Evolutionary conservation across 257 asterid genomes (phyloP).

Genomic region (Apocynum venetum): DNA sequence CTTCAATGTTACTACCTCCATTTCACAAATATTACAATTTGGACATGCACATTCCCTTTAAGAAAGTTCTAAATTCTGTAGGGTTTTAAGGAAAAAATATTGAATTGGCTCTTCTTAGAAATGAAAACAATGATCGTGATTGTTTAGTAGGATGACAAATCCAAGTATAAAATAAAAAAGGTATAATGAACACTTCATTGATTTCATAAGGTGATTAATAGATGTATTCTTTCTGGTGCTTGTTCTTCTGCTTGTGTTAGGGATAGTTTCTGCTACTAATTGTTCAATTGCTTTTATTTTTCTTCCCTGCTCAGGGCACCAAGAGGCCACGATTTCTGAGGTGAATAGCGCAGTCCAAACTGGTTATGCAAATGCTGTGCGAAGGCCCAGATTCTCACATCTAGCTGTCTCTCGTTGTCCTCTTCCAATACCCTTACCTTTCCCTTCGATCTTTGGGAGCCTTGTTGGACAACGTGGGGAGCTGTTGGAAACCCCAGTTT

Average conservation of each 20-base stretch:
- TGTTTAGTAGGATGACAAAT: no score
- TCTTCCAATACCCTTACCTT: slow-evolving; percentile 89
- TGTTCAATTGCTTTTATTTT: not conserved
- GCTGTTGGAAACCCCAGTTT: slow-evolving; percentile 40
- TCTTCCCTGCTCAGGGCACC: slow-evolving; percentile 37
- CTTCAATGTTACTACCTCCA: not conserved
- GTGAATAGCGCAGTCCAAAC: slow-evolving; percentile 58
- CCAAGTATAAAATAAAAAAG: no score
- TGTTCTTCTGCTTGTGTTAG: not conserved
- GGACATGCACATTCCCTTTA: no score
- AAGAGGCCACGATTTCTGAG: slow-evolving; percentile 59
- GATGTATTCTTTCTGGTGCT: not conserved
- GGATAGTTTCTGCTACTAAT: no score
- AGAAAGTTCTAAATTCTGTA: no score
- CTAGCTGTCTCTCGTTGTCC: slow-evolving; percentile 70
- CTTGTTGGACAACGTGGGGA: slow-evolving; percentile 65
- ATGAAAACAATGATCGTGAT: no score
- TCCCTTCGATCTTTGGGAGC: slow-evolving; percentile 68
- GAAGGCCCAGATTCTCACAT: slow-evolving; percentile 68
- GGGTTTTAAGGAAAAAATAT: no score
- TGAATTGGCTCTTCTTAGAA: no score
- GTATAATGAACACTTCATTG: no score
- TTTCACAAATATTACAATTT: no score
- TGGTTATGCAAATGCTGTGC: slow-evolving; percentile 42
- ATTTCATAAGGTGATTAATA: not conserved